These are phyloP conservation scores for Trichophyton schoenleinii DNA, from an alignment of 2,329 filamentous ascomycete genomes.

Conservation along the genomic window DNA sequence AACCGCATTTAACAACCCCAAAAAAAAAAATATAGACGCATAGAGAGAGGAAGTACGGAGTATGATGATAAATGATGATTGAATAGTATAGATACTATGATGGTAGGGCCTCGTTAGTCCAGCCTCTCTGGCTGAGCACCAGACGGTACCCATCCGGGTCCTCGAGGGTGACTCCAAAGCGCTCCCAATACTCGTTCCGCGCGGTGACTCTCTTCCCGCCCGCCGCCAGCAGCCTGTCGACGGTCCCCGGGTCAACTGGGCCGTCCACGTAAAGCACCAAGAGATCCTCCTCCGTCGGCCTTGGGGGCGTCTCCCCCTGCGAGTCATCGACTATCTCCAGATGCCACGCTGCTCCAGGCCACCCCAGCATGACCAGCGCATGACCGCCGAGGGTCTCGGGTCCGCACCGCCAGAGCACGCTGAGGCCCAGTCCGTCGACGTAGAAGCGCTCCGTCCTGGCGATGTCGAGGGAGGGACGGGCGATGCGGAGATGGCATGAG, in stretches of 20 bases:
- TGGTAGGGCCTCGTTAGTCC: neutral
- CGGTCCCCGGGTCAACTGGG: constrained; percentile 19
- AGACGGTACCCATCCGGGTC: constrained; percentile 37
- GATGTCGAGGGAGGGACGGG: constrained; percentile 32
- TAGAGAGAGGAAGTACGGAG: neutral
- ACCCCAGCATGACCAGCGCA: constrained; percentile 35
- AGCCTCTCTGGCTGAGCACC: constrained; percentile 23
- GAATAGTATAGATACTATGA: neutral
- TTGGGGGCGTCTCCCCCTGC: constrained; percentile 17
- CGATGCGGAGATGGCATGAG: constrained; percentile 26
- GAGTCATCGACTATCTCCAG: constrained; percentile 35
- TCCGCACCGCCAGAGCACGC: constrained; percentile 24
- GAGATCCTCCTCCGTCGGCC: constrained; percentile 35
- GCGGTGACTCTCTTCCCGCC: constrained; percentile 28
- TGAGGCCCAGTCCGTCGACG: constrained; percentile 31
- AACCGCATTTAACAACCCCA: neutral
- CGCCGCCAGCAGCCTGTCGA: constrained; percentile 22
- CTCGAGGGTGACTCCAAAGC: constrained; percentile 34
- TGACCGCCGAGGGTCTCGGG: constrained; percentile 26
- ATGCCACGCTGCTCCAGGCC: constrained; percentile 28
- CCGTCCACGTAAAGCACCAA: constrained; percentile 35
- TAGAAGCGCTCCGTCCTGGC: constrained; percentile 32
- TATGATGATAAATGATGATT: neutral
- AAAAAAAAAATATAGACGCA: neutral
- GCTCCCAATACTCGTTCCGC: constrained; percentile 26